These are phyloP conservation scores for Rhizopogon sp. DNA, from an alignment of 768 basidiomycete genomes.

Conservation along the genomic window DNA sequence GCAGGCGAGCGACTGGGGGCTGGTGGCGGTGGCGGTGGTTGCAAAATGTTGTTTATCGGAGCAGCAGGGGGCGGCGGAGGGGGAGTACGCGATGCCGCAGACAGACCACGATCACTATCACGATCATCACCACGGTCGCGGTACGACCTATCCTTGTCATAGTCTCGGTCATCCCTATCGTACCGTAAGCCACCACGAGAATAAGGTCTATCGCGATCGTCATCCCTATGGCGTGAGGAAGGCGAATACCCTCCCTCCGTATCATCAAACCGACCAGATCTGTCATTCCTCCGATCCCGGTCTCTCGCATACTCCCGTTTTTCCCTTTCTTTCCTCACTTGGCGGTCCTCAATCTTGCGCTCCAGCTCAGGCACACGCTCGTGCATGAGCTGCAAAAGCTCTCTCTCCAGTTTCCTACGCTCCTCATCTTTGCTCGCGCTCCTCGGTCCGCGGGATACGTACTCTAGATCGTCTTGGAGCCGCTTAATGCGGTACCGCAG, in stretches of 20 bases:
- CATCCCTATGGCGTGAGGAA: slow-evolving; percentile 28
- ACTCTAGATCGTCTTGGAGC: slow-evolving; percentile 89
- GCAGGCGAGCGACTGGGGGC: slow-evolving; percentile 54
- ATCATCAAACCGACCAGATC: slow-evolving; percentile 66
- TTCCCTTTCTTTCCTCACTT: slow-evolving; percentile 72
- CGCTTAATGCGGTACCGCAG: slow-evolving; percentile 80
- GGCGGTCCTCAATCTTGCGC: slow-evolving; percentile 71
- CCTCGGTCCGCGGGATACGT: slow-evolving; percentile 71
- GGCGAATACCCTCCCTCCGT: slow-evolving; percentile 29
- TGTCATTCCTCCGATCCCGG: slow-evolving; percentile 79
- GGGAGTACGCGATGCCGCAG: slow-evolving; percentile 35
- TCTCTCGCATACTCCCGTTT: slow-evolving; percentile 74
- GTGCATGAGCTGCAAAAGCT: slow-evolving; percentile 81
- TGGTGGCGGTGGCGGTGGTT: slow-evolving; percentile 48
- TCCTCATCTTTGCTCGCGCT: slow-evolving; percentile 79
- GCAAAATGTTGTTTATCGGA: slow-evolving; percentile 31
- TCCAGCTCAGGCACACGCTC: slow-evolving; percentile 91
- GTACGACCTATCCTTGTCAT: slow-evolving; percentile 24
- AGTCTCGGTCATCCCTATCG: slow-evolving; percentile 34
- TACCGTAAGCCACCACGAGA: slow-evolving; percentile 37
- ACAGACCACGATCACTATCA: slow-evolving; percentile 30
- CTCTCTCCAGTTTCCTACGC: slow-evolving; percentile 79
- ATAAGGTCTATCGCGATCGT: slow-evolving; percentile 49
- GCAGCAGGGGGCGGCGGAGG: slow-evolving; percentile 47
- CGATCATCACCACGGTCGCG: slow-evolving; percentile 31